Evolutionary conservation across 2,329 filamentous ascomycete species (phyloP).

Genomic region (Pseudogymnoascus verrucosus): DNA sequence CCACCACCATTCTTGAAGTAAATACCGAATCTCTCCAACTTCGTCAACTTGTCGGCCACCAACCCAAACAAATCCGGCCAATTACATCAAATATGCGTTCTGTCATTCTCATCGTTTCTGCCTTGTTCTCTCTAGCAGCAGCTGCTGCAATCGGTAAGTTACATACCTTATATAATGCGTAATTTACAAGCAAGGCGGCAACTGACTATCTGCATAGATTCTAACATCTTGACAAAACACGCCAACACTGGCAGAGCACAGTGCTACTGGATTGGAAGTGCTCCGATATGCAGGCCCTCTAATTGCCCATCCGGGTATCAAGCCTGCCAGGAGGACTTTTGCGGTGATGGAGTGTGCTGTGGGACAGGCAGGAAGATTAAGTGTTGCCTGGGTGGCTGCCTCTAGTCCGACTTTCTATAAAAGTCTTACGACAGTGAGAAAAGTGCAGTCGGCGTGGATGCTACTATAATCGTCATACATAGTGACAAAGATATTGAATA

Average conservation of each 20-base stretch:
- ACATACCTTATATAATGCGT: neutral
- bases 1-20: neutral
- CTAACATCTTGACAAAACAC: neutral
- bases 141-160: neutral
- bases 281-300: neutral
- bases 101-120: neutral
- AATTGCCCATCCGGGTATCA: neutral
- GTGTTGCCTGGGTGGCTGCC: neutral
- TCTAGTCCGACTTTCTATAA: neutral
- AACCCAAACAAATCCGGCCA: neutral
- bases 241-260: neutral
- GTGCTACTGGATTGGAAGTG: neutral
- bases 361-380: neutral
- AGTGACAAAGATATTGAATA: neutral
- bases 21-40: neutral
- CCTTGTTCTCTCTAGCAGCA: neutral
- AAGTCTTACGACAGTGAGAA: neutral
- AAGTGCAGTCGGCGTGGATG: slow-evolving; percentile 30
- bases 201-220: neutral
- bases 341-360: neutral
- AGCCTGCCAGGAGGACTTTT: neutral
- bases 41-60: neutral
- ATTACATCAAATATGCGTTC: neutral
- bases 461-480: slow-evolving; percentile 61
- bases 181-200: neutral